Evolutionary conservation across 441 rosid species (phyloP).

Genomic region (Rhodomyrtus psidioides): DNA sequence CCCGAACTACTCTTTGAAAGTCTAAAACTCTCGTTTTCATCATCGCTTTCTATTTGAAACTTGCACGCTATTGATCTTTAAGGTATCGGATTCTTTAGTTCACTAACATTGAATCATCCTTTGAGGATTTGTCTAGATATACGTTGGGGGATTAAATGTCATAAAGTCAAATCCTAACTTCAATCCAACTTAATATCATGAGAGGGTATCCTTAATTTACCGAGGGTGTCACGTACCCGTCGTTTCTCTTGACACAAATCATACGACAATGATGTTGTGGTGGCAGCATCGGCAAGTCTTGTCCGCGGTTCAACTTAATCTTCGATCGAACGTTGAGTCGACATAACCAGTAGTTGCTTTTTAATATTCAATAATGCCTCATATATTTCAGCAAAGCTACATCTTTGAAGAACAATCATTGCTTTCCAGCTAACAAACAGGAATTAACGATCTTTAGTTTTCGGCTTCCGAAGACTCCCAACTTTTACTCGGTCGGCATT

Average conservation of each 20-base stretch:
- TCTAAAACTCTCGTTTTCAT: not conserved
- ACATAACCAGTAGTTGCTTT: not conserved
- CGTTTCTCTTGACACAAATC: not conserved
- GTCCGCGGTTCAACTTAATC: not conserved
- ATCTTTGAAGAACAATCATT: not conserved
- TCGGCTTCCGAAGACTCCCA: not conserved
- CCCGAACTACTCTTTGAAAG: not conserved
- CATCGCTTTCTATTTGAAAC: not conserved
- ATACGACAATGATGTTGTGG: not conserved
- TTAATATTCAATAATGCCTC: not conserved
- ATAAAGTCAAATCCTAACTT: not conserved
- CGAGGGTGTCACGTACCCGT: not conserved
- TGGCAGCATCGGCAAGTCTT: not conserved
- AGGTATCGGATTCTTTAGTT: not conserved
- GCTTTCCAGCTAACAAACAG: not conserved
- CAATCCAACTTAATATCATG: not conserved
- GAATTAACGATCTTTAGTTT: not conserved
- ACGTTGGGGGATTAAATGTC: not conserved
- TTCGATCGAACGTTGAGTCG: not conserved
- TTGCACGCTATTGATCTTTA: not conserved
- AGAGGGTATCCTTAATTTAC: not conserved
- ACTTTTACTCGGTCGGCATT: not conserved
- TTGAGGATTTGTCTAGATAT: not conserved
- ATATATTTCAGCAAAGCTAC: not conserved
- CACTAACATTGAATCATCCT: not conserved